Evolutionary conservation across 768 basidiomycete species (phyloP), one percentile per base, ranked within the genome.

Genomic region (Multifurca ochricompacta): DNA sequence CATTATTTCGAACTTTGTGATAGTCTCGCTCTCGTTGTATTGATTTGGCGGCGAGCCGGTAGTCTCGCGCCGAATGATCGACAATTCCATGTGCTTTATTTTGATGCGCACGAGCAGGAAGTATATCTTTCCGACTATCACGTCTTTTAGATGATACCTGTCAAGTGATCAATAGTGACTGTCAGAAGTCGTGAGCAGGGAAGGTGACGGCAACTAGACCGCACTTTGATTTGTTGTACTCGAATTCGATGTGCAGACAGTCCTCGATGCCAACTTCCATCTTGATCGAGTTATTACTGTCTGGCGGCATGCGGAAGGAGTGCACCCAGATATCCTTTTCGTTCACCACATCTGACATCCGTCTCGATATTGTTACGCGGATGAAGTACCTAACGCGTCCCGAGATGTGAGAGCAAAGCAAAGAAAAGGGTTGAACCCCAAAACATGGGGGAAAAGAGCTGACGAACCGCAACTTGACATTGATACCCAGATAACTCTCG

Each of bases 261-360:
- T 98, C 96, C 68, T 98, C 96, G 56, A 99, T 99, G 7, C 96
- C 96, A 34, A 98, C 96, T 72, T 97, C 96, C 96, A 99, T 98
- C 77, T 95, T 97, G 73, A 98, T 98, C 37, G 91, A 86, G 68
- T 95, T 97, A 69, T 96, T 97, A 65, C 82, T 89, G 69, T 98
- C 96, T 52, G 95, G 93, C 9, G 95, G 96, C 91, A 97, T 97
- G 34, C 94, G 87, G 75, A 87, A 99, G 3, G 90, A 95, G 68
- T 99, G 95, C 3, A 98, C 95, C 95, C 95, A 98, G 18, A 97
- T 66, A 59, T 99, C 96, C 67, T 77, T 85, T 71, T 98, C 96
- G 69, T 95, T 95, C 43, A 79, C 73, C 4, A 94, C 91, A 63
- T 97, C 94, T 16, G 92, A 93, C 77, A 97, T 88, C 62, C 94